A percentile compares a stretch with the other conserved stretches of the same genome.
These are phyloP conservation scores for Euphorbia peplus DNA, from an alignment of 345 rosid genomes.

Conservation along the genomic window DNA sequence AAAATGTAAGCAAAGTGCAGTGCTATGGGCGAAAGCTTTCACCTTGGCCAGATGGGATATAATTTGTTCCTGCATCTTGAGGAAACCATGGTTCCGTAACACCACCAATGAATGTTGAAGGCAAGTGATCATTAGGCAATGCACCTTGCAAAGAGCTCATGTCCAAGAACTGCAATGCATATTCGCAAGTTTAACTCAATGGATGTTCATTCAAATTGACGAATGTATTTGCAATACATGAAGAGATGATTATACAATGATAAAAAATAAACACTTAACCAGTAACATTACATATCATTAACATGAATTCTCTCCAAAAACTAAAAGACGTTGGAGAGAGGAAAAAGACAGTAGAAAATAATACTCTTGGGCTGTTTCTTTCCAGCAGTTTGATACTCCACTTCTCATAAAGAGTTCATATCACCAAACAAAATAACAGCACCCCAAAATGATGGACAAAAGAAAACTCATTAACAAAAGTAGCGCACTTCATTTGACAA, in stretches of 20 bases:
- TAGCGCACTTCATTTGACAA: background rate
- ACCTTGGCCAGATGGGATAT: slow-evolving; percentile 66
- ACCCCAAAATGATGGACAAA: background rate
- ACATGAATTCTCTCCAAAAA: background rate
- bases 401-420: too few species aligned
- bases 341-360: too few species aligned
- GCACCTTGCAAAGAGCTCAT: slow-evolving; percentile 69
- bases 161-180: slow-evolving; percentile 65
- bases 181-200: slow-evolving; percentile 1
- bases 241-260: background rate
- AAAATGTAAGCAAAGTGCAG: background rate
- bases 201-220: background rate
- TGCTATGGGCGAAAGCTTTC: background rate
- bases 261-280: background rate
- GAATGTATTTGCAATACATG: background rate
- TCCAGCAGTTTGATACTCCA: too few species aligned
- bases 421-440: background rate
- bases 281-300: background rate
- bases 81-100: slow-evolving; percentile 65
- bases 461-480: background rate
- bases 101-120: slow-evolving; percentile 45
- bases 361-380: too few species aligned
- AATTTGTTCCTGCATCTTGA: slow-evolving; percentile 42
- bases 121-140: slow-evolving; percentile 53
- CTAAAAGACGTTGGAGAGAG: too few species aligned